A percentile compares a stretch with the other conserved stretches of the same genome.
These are phyloP conservation scores for Venturia oleaginea DNA, from an alignment of 2,329 filamentous ascomycete genomes.

Conservation along the genomic window DNA sequence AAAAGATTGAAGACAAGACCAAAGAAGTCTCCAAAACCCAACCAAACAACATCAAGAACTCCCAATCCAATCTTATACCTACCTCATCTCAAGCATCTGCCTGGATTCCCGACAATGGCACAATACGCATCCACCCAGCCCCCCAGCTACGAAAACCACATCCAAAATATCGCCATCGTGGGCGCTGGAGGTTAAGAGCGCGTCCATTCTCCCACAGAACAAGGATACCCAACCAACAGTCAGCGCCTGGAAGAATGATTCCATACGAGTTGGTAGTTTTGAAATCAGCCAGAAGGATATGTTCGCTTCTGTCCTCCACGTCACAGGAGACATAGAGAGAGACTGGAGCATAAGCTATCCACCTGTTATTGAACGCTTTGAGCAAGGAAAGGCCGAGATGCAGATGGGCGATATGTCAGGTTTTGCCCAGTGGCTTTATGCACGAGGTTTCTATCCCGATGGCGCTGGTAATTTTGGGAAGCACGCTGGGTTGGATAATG, in stretches of 20 bases:
- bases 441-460: conserved; percentile 15
- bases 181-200: conserved; percentile 31
- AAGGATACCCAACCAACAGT: conserved; percentile 6
- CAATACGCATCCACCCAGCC: conserved; percentile 5
- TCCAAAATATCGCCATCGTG: conserved; percentile 31
- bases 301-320: conserved; percentile 26
- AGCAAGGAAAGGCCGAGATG: conserved; percentile 14
- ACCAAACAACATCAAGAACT: background rate
- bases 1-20: background rate
- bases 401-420: conserved; percentile 13
- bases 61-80: background rate
- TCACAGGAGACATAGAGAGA: conserved; percentile 24
- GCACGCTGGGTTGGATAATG: conserved; percentile 37
- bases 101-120: background rate
- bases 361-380: conserved; percentile 18
- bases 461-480: conserved; percentile 15
- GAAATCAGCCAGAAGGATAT: conserved; percentile 29
- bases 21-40: background rate
- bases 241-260: conserved; percentile 21
- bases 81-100: background rate
- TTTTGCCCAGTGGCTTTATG: conserved; percentile 17
- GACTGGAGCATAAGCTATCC: conserved; percentile 28
- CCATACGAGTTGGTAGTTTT: conserved; percentile 29
- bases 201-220: conserved; percentile 19
- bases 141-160: conserved; percentile 16